A percentile compares a stretch with the other conserved stretches of the same genome.
phyloP scores from a whole-genome alignment of 495 filamentous ascomycete species.

The Daldinia decipiens region DNA sequence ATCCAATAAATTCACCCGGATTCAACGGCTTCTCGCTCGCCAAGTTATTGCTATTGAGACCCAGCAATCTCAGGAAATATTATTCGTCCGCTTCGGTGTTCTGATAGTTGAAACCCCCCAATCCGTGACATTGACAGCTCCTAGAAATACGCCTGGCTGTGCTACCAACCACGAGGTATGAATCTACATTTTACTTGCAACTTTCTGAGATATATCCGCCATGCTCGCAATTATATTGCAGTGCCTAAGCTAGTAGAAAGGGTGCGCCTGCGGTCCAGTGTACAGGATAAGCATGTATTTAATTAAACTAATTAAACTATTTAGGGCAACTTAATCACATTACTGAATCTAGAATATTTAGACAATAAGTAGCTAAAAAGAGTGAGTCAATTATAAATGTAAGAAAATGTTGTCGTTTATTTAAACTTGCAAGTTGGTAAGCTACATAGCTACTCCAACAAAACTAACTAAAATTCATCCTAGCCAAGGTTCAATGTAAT shows the following conservation, averaged over 20 bases:
- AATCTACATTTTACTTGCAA: background rate
- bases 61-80: conserved; percentile 36
- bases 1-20: conserved; percentile 37
- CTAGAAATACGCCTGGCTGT: conserved; percentile 30
- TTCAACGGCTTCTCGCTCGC: conserved; percentile 40
- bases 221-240: too few relatives aligned
- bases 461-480: background rate
- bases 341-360: too few relatives aligned
- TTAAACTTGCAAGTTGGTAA: background rate
- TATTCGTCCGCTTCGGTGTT: conserved; percentile 42
- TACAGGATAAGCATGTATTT: too few relatives aligned
- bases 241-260: too few relatives aligned
- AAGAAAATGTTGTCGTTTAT: background rate
- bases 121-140: conserved; percentile 40
- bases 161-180: too few relatives aligned
- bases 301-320: too few relatives aligned
- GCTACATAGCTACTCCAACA: background rate
- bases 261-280: too few relatives aligned
- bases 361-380: too few relatives aligned
- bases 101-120: conserved; percentile 46
- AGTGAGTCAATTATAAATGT: too few relatives aligned
- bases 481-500: background rate
- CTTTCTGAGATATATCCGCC: too few relatives aligned
- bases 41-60: conserved; percentile 32
- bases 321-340: too few relatives aligned